Evolutionary conservation across 1,284 basidiomycete species (phyloP).

Genomic region (Cutaneotrichosporon mucoides): DNA sequence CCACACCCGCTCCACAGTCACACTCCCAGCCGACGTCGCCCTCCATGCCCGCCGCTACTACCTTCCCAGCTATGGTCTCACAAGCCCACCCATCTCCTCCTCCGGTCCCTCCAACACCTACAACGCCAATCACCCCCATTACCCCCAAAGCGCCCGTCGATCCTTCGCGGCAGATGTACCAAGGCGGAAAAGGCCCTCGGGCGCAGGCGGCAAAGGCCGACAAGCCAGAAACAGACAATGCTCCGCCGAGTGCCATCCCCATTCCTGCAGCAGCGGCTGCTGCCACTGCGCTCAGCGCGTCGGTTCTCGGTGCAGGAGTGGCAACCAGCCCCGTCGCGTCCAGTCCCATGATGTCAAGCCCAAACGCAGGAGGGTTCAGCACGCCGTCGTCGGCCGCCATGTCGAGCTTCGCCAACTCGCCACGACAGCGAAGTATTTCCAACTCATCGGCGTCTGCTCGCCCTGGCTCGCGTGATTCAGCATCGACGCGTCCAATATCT

Average conservation of each 20-base stretch:
- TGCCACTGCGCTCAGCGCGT: too few relatives aligned
- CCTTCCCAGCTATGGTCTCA: not conserved
- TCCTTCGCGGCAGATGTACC: not conserved
- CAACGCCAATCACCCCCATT: not conserved
- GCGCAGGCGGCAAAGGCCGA: too few relatives aligned
- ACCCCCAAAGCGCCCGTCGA: not conserved
- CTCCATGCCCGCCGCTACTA: not conserved
- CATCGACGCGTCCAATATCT: not conserved
- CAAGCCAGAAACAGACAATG: too few relatives aligned
- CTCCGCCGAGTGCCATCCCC: too few relatives aligned
- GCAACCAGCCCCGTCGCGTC: not conserved
- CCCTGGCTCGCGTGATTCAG: not conserved
- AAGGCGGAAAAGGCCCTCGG: not conserved
- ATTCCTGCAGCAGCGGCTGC: too few relatives aligned
- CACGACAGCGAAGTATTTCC: not conserved
- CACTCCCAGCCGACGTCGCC: not conserved
- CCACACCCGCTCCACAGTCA: not conserved
- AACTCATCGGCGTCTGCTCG: not conserved
- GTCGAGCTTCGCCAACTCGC: not conserved
- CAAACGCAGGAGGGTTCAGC: not conserved
- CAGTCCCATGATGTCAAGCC: not conserved
- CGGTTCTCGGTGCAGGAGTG: too few relatives aligned
- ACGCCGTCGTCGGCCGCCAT: not conserved
- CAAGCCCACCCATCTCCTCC: not conserved
- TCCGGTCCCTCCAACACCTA: not conserved